Evolutionary conservation across 805 yeast genomes (phyloP), one percentile per base, ranked within the genome.

Genomic region (Metschnikowia koreensis): DNA sequence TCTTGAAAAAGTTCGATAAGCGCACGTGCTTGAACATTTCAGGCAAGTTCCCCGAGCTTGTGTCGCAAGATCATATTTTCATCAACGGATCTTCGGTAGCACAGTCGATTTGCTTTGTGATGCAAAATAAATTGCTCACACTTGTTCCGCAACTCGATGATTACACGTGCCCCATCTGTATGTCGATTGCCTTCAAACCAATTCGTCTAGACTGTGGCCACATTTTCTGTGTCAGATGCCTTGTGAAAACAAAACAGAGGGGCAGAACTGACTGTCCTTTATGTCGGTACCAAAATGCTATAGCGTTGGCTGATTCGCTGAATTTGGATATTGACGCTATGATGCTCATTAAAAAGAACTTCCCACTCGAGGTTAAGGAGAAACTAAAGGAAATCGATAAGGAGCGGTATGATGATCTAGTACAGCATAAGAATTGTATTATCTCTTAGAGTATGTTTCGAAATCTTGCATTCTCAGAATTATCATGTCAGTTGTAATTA

Each of bases 121-220:
- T 87, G 34, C 78, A 84, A 31, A 72, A 71, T 26, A 73, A 81
- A 27, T 66, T 87, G 15, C 65, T 87, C 37, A 74, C 77, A 29
- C 66, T 87, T 1, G 70, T 86, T 1, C 94, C 94, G 1, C 92
- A 86, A 63, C 67, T 87, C 5, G 92, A 87, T 45, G 93, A 87
- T 63, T 87, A 86, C 60, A 70, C 81, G 1, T 87, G 94, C 62
- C 89, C 92, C 1, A 81, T 87, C 9, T 87, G 94, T 63, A 78
- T 81, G 64, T 75, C 81, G 2, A 76, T 87, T 43, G 90, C 91
- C 0, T 87, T 77, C 68, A 84, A 86, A 60, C 94, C 94, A 2
- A 83, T 87, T 44, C 68, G 83, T 44, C 69, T 87, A 13, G 68
- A 66, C 9, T 87, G 94, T 65, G 77, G 77, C 1, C 94, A 87